Conservation (phyloP, 768 basidiomycete genomes). For the Suillus brevipes region DNA sequence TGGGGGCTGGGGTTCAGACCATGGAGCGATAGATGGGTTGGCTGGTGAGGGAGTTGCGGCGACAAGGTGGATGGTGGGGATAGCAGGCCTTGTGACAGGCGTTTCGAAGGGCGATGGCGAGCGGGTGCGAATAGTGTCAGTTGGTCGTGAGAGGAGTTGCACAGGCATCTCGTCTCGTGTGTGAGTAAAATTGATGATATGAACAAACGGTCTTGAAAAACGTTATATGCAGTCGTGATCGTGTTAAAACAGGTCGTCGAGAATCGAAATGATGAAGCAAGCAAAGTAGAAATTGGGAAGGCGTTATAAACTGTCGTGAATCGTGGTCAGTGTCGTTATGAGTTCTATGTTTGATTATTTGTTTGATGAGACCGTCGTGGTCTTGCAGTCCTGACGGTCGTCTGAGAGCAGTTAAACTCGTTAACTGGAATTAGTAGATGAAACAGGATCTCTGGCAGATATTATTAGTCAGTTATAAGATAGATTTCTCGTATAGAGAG, state of each 20-base stretch:
- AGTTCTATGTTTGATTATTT: conserved; percentile 18
- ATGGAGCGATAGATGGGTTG: conserved; percentile 31
- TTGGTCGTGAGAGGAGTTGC: conserved; percentile 32
- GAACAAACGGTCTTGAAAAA: conserved; percentile 10
- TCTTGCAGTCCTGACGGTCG: conserved; percentile 16
- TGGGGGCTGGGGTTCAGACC: conserved; percentile 18
- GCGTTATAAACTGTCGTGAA: conserved; percentile 23
- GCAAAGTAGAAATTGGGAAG: conserved; percentile 1
- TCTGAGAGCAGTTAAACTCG: conserved; percentile 23
- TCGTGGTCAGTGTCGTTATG: conserved; percentile 24
- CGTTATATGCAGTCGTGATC: conserved; percentile 30
- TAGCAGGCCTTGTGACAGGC: conserved; percentile 29
- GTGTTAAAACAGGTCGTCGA: conserved; percentile 25
- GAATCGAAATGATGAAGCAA: conserved; percentile 16
- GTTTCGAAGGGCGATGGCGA: conserved; percentile 31
- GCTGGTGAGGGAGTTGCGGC: conserved; percentile 59
- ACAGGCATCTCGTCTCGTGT: conserved; percentile 22
- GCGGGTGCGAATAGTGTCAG: conserved; percentile 25
- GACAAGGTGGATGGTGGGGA: conserved; percentile 70
- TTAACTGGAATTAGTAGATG: conserved; percentile 23
- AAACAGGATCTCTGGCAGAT: conserved; percentile 14
- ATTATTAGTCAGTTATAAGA: not conserved
- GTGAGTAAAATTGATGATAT: conserved; percentile 14
- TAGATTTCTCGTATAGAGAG: not conserved
- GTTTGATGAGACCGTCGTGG: conserved; percentile 16